Conservation (phyloP, 148 eudicot genomes). For the Beta vulgaris region DNA sequence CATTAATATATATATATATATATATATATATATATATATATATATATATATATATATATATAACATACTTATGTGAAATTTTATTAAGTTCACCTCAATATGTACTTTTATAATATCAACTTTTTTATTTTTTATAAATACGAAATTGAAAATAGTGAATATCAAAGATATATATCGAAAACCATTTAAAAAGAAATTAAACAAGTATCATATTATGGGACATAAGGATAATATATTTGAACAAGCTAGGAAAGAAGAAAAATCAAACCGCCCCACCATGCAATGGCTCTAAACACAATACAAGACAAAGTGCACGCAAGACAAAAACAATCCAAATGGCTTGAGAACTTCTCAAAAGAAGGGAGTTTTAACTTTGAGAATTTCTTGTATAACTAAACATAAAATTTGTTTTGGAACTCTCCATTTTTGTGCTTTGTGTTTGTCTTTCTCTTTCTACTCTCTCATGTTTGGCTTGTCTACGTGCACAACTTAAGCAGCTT, state of each 20-base stretch:
- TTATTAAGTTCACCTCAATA: too few species aligned
- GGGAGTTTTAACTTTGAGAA: background rate
- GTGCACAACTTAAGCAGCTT: background rate
- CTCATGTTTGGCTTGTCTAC: constrained; percentile 19
- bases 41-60: too few species aligned
- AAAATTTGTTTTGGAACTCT: constrained; percentile 42
- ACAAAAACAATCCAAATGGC: constrained; percentile 19
- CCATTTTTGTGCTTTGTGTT: constrained; percentile 56
- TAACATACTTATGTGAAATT: too few species aligned
- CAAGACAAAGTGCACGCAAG: constrained; percentile 18
- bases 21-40: too few species aligned
- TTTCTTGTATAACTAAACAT: background rate
- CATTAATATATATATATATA: too few species aligned
- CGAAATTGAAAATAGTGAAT: too few species aligned
- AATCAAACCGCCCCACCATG: constrained; percentile 4
- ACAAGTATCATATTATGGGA: too few species aligned
- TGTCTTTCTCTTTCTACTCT: constrained; percentile 30
- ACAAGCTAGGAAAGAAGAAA: background rate
- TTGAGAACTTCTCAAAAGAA: constrained; percentile 29
- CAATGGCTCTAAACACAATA: constrained; percentile 12
- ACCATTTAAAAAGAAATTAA: too few species aligned
- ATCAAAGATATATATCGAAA: too few species aligned
- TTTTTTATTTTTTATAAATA: too few species aligned
- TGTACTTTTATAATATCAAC: too few species aligned
- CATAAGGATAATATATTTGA: too few species aligned